Evolutionary conservation across 176 grass and related monocot species (phyloP).

Genomic region (Triticum timopheevii): DNA sequence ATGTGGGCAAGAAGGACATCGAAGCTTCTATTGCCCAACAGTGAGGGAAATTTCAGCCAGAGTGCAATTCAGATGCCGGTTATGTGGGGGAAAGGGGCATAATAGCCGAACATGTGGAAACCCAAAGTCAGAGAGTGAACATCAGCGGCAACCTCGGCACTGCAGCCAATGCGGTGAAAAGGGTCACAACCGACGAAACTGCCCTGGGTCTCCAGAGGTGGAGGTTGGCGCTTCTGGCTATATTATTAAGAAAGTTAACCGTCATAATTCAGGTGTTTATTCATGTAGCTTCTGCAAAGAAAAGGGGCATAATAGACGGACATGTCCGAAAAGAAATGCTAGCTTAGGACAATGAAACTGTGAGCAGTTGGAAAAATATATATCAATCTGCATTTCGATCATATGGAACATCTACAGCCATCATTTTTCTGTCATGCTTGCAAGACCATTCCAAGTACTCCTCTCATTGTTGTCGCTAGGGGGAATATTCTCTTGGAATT

Average conservation of each 20-base stretch:
- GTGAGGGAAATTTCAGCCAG: constrained; percentile 36
- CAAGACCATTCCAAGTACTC: constrained; percentile 11
- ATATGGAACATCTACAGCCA: background rate
- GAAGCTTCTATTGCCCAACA: constrained; percentile 68
- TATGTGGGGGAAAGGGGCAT: constrained; percentile 72
- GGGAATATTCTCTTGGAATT: background rate
- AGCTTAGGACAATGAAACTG: constrained; percentile 21
- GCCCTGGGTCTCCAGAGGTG: constrained; percentile 25
- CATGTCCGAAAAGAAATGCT: constrained; percentile 51
- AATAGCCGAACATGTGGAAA: constrained; percentile 75
- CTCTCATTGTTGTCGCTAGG: background rate
- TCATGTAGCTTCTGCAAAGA: constrained; percentile 56
- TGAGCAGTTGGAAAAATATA: background rate
- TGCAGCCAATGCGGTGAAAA: constrained; percentile 56
- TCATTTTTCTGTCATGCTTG: background rate
- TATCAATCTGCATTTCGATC: background rate
- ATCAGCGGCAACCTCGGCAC: constrained; percentile 14
- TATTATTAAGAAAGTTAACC: constrained; percentile 19
- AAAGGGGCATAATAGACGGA: constrained; percentile 71
- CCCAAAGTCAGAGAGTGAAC: constrained; percentile 32
- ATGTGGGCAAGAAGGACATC: constrained; percentile 79
- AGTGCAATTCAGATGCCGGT: constrained; percentile 58
- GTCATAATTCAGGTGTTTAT: constrained; percentile 47
- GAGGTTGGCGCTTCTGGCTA: constrained; percentile 28
- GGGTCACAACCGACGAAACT: constrained; percentile 57